Percentiles rank a stretch among this genome's conserved stretches.
These are phyloP conservation scores for Cladosporium sp. DNA, from an alignment of 2,329 filamentous ascomycete species.

Conservation along the genomic window DNA sequence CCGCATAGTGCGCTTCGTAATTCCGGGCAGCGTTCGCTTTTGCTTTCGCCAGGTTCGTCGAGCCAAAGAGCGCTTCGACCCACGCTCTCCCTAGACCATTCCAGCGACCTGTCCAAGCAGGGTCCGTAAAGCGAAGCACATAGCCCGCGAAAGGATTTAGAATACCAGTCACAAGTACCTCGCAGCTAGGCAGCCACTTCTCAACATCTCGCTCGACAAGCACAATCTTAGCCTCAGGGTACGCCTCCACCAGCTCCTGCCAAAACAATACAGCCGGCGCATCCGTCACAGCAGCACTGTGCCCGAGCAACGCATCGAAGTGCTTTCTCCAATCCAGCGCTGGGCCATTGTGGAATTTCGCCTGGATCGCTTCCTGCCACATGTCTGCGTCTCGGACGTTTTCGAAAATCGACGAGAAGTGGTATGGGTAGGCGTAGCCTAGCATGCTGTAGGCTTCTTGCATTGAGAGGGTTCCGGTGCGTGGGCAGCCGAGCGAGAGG, in stretches of 20 bases:
- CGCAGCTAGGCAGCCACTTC: neutral
- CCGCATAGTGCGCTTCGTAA: neutral
- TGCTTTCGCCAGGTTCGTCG: neutral
- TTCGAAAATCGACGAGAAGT: slow-evolving; percentile 18
- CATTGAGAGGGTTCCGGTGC: slow-evolving; percentile 25
- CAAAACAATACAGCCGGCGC: slow-evolving; percentile 28
- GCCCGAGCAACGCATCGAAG: neutral
- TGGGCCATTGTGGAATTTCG: slow-evolving; percentile 12
- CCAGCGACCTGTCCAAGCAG: neutral
- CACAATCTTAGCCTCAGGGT: slow-evolving; percentile 65
- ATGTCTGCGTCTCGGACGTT: slow-evolving; percentile 16
- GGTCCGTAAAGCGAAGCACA: neutral
- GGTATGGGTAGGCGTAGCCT: slow-evolving; percentile 21
- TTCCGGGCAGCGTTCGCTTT: neutral
- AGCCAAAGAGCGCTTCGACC: neutral
- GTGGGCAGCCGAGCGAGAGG: slow-evolving; percentile 20
- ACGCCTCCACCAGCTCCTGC: slow-evolving; percentile 43
- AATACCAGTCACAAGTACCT: neutral
- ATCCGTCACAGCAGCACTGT: neutral
- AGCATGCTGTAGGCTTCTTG: slow-evolving; percentile 18
- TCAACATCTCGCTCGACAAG: neutral
- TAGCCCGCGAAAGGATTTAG: neutral
- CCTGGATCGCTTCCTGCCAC: slow-evolving; percentile 14
- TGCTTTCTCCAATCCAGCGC: neutral
- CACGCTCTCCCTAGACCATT: neutral